Evolutionary conservation across 2,329 filamentous ascomycete genomes (phyloP), one percentile per base, ranked within the genome.

Genomic region (Apiospora rasikravindrae): DNA sequence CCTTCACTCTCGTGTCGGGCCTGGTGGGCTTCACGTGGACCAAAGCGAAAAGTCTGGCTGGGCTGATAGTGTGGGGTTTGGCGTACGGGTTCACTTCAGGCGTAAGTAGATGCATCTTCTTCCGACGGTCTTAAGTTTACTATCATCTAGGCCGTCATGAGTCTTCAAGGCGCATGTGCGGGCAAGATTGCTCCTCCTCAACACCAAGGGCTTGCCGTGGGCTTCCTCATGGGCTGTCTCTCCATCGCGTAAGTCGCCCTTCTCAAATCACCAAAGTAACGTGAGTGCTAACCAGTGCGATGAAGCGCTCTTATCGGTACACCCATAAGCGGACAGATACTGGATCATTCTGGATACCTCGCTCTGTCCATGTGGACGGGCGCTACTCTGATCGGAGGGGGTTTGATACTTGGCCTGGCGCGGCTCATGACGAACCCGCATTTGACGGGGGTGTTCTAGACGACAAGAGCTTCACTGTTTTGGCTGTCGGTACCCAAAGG

Each of bases 51-150:
- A 81, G 77, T 16, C 81, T 84, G 8, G 82, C 84, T 0, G 85
- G 84, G 0, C 78, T 86, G 71, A 81, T 86, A 1, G 75, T 84
- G 4, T 87, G 84, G 74, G 82, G 82, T 0, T 79, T 82, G 19
- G 82, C 81, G 0, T 87, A 86, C 74, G 85, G 85, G 0, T 86
- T 87, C 72, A 78, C 80, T 0, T 86, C 84, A 2, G 85, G 85
- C 0, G 84, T 86, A 74, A 66, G 77, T 73, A 33, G 44, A 51
- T 51, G 8, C 16, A 10, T 10, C 13, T 10, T 51, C 44, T 33
- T 33, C 67, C 67, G 0, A 40, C 22, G 0, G 3, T 4, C 10
- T 51, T 3, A 5, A 6, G 22, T 45, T 69, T 29, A 69, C 67
- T n/a, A 16, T 26, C 10, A n/a, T 37, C 29, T 22, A 87, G 84